Conservation (phyloP, 2,329 filamentous ascomycete species). For the Apiospora malaysiana region DNA sequence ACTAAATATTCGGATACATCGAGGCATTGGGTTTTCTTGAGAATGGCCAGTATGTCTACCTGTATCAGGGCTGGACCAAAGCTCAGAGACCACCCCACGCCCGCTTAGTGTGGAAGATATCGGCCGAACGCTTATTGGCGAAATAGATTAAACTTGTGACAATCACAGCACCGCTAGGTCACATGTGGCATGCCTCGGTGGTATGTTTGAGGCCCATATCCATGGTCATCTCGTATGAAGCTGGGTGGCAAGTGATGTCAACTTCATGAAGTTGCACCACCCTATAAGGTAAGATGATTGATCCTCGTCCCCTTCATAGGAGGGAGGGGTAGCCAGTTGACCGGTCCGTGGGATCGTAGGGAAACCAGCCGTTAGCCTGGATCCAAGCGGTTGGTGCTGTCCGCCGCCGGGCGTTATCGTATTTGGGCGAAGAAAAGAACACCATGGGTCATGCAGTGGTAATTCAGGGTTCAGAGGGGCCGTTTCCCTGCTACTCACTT, state of each 20-base stretch:
- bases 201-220: not conserved
- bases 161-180: not conserved
- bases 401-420: not conserved
- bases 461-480: not conserved
- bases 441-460: not conserved
- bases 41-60: not conserved
- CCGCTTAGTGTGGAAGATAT: not conserved
- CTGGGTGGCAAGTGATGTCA: not conserved
- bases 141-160: not conserved
- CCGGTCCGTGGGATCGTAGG: conserved; percentile 6
- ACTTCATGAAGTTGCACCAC: not conserved
- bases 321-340: not conserved
- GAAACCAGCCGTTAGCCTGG: not conserved
- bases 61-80: not conserved
- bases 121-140: conserved; percentile 4
- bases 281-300: not conserved
- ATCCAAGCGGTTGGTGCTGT: not conserved
- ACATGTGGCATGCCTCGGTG: not conserved
- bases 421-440: not conserved
- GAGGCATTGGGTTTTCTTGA: too few species aligned
- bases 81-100: not conserved
- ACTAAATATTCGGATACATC: too few species aligned
- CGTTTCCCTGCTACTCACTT: not conserved
- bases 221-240: not conserved
- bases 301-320: not conserved